Conservation (phyloP, 495 filamentous ascomycete genomes). For the Geopyxis carbonaria region DNA sequence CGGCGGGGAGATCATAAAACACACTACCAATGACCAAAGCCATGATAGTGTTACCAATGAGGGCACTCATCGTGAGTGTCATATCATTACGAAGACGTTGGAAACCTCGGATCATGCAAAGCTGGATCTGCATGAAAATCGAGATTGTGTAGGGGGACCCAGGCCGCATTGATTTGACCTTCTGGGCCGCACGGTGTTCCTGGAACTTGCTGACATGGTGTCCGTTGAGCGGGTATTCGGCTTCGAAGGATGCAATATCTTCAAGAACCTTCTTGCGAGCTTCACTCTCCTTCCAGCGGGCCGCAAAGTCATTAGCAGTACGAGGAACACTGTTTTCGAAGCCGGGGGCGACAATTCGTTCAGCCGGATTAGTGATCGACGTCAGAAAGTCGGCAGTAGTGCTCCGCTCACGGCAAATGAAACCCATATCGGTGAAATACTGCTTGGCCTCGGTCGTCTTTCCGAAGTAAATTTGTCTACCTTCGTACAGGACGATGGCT, state of each 20-base stretch:
- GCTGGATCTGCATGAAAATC: conserved; percentile 46
- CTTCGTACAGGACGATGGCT: conserved; percentile 61
- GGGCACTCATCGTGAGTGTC: conserved; percentile 47
- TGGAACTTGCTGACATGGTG: conserved; percentile 35
- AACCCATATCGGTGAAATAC: conserved; percentile 61
- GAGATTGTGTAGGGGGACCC: conserved; percentile 66
- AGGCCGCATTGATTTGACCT: conserved; percentile 42
- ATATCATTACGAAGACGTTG: conserved; percentile 51
- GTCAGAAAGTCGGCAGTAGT: conserved; percentile 71
- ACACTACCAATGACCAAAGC: conserved; percentile 63
- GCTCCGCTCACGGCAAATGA: conserved; percentile 51
- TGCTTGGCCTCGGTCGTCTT: conserved; percentile 40
- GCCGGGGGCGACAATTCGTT: conserved; percentile 45
- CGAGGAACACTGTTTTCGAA: conserved; percentile 49
- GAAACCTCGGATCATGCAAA: conserved; percentile 64
- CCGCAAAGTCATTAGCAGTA: conserved; percentile 60
- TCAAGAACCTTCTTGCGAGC: conserved; percentile 46
- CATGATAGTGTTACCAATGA: conserved; percentile 60
- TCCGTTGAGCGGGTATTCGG: conserved; percentile 17
- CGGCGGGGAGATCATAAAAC: conserved; percentile 54
- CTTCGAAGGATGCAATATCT: conserved; percentile 35
- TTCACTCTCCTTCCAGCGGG: conserved; percentile 47
- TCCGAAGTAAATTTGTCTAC: conserved; percentile 71
- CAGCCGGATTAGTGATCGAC: conserved; percentile 53
- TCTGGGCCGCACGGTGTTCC: conserved; percentile 45